Evolutionary conservation across 768 basidiomycete species (phyloP), one percentile per base, ranked within the genome.

Genomic region (Butyriboletus loyo): DNA sequence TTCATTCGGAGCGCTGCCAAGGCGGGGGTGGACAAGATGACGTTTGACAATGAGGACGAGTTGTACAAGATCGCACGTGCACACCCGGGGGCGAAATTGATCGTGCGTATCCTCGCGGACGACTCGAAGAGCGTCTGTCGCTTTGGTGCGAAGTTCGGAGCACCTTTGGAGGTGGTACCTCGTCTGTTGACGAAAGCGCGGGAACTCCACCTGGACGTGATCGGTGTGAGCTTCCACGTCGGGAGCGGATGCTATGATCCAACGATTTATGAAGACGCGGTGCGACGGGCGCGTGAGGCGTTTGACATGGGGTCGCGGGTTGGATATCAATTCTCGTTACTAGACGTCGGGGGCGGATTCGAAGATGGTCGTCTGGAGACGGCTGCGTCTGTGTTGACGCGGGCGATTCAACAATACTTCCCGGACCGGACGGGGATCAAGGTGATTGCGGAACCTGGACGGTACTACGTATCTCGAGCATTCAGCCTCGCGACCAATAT

Each of bases 11-110:
- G 84, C 61, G 90, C 97, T 15, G 85, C 85, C 37, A 84, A 80
- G 61, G 71, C 76, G 30, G 85, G 89, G 21, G 95, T 98, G 47
- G 81, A 92, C 66, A 85, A 81, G 74, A 97, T 98, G 96, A 98
- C 96, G 6, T 99, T 99, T 67, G 97, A 99, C 76, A 99, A 98
- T 72, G 81, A 82, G 36, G 97, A 99, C 73, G 97, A 99, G 68
- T 75, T 99, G 17, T 81, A 88, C 83, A 99, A 99, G 75, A 83
- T 98, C 54, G 84, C 89, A 17, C 85, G 87, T 31, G 73, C 78
- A 6, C 85, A 94, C 68, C 91, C 94, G 0, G 62, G 70, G 30
- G 95, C 97, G 9, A 86, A 91, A 71, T 82, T 97, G 42, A 85
- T 98, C 60, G 72, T 98, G 34, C 91, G 97, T 59, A 98, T 99